Percentiles rank a stretch among this genome's conserved stretches.
Evolutionary conservation across 805 yeast genomes (phyloP).

Genomic region (Monosporozyma solicola): DNA sequence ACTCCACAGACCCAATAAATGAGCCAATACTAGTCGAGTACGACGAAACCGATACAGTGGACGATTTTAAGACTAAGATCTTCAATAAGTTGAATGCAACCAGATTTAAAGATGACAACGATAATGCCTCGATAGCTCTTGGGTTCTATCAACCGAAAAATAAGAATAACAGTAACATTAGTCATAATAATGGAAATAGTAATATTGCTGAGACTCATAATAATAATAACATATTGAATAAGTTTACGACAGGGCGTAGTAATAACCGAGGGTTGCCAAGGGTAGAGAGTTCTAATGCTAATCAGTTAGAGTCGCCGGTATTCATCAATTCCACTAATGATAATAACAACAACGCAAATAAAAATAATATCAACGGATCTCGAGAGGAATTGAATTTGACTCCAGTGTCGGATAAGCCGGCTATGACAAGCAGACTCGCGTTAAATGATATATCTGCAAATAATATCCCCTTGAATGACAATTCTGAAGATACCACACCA

Average conservation of each 20-base stretch:
- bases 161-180: neutral
- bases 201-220: neutral
- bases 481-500: neutral
- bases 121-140: constrained; percentile 60
- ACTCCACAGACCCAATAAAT: constrained; percentile 7
- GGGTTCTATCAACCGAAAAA: constrained; percentile 29
- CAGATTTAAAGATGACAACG: constrained; percentile 55
- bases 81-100: constrained; percentile 39
- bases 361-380: neutral
- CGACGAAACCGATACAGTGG: constrained; percentile 57
- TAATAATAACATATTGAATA: neutral
- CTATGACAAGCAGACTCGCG: neutral
- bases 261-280: neutral
- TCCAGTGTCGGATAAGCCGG: neutral
- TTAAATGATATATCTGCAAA: neutral
- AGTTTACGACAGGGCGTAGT: neutral
- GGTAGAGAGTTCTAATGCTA: neutral
- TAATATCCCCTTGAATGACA: neutral
- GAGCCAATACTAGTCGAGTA: constrained; percentile 63
- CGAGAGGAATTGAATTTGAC: neutral
- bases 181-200: neutral
- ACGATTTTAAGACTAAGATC: constrained; percentile 67
- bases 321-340: neutral
- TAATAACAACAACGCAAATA: neutral
- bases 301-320: constrained; percentile 1